These are phyloP conservation scores for Eutrema salsugineum DNA, from an alignment of 441 rosid species.

Conservation along the genomic window DNA sequence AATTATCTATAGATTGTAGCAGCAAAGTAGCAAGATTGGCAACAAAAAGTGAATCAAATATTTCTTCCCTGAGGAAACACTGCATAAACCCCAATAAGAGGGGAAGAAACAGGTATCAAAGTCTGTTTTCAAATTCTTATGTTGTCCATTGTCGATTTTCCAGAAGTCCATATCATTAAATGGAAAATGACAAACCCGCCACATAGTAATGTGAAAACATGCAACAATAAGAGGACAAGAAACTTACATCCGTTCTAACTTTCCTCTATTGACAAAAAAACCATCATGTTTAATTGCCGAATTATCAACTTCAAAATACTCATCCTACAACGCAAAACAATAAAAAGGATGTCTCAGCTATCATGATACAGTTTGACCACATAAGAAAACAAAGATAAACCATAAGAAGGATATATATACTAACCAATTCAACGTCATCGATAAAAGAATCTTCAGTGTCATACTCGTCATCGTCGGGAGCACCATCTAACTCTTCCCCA, in stretches of 20 bases:
- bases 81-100: neutral
- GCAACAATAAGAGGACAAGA: conserved; percentile 6
- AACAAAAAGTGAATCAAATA: neutral
- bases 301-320: conserved; percentile 95
- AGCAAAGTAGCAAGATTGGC: neutral
- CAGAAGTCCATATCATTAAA: neutral
- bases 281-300: conserved; percentile 90
- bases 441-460: conserved; percentile 98
- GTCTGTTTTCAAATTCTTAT: neutral
- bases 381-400: neutral
- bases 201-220: neutral
- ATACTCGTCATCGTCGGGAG: conserved; percentile 92
- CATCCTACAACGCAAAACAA: conserved; percentile 64
- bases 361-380: neutral
- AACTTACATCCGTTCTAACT: conserved; percentile 83
- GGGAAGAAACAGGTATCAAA: neutral
- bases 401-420: conserved; percentile 28
- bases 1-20: neutral
- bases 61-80: neutral
- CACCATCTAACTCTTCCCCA: conserved; percentile 82
- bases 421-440: conserved; percentile 92
- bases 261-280: conserved; percentile 93
- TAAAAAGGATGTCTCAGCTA: conserved; percentile 3
- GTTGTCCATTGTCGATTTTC: neutral
- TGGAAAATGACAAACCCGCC: neutral